Base-by-base conservation (phyloP, 2,329 filamentous ascomycete genomes). In the Aspergillus novofumigatus region DNA sequence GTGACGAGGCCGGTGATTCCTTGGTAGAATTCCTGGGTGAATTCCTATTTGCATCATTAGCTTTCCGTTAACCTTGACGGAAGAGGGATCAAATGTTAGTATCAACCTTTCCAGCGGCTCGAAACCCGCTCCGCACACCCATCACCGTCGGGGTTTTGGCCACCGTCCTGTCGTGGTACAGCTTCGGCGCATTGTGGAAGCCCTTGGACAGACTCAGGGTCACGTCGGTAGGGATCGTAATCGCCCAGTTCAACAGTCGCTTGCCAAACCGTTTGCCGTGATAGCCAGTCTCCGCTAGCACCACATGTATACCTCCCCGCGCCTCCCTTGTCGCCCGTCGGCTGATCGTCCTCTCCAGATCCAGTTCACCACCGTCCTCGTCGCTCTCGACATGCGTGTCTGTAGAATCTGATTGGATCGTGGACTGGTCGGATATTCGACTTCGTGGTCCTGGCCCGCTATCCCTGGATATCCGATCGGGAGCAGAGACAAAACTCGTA, bases 151-250 rank as follows among this genome's bases (percentile, higher is more conserved):
- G 88, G 1, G 83, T 78, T n/a, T 88, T 87, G 8, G 90, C 83
- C 0, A 96, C 86, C 1, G 87, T 92, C 1, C 90, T 86, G 66
- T 96, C 92, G 45, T 92, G 89, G 69, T 96, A 96, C 1, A 96
- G 78, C 63, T 85, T 87, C 0, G 92, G 92, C 5, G 90, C 88
- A 65, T 96, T 96, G 69, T 93, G 88, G 70, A 96, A 95, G 0
- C 92, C 92, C 71, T 89, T 89, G 0, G 92, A 89, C 41, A 96
- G 75, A 0, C 89, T 89, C 45, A 96, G 76, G 44, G 90, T 90
- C 61, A 96, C 88, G 70, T 96, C 91, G 81, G 94, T 88, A 0
- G 92, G 92, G 1, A 88, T 87, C 65, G 89, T 90, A 58, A 93
- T 80, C 4, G 89, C 85, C n/a, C 89, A 86, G 10, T 83, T 82